Evolutionary conservation across 1,284 basidiomycete species (phyloP).

Genomic region (Athelia psychrophila): DNA sequence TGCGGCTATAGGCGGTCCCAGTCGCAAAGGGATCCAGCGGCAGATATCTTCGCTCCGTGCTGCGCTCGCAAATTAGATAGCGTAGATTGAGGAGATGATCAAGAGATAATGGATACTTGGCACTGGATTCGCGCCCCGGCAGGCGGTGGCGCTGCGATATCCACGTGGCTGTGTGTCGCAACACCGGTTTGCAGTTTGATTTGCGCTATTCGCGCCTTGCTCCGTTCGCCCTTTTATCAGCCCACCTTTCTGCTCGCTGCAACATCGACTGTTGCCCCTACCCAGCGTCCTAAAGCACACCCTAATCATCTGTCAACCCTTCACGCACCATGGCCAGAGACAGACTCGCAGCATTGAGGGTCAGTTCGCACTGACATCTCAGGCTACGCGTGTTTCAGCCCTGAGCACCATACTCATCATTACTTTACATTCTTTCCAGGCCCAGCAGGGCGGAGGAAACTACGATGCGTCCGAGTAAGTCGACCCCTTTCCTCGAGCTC

Average conservation of each 20-base stretch:
- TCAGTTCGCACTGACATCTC: slow-evolving; percentile 37
- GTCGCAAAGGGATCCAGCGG: slow-evolving; percentile 79
- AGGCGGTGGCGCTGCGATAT: too few relatives aligned
- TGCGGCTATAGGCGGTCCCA: slow-evolving; percentile 91
- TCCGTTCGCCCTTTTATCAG: too few relatives aligned
- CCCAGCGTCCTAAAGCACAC: slow-evolving; percentile 3
- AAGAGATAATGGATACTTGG: too few relatives aligned
- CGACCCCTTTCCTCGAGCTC: not conserved
- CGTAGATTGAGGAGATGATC: slow-evolving; percentile 2
- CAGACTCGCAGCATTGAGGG: slow-evolving; percentile 81
- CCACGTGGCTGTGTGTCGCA: too few relatives aligned
- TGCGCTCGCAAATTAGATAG: slow-evolving; percentile 32
- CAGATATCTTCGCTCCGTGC: slow-evolving; percentile 76
- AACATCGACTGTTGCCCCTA: not conserved
- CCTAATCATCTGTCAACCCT: not conserved
- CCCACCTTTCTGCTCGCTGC: not conserved
- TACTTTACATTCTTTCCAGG: slow-evolving; percentile 36
- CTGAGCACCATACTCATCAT: not conserved
- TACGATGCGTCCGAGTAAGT: slow-evolving; percentile 52
- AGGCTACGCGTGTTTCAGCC: not conserved
- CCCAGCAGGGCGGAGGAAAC: slow-evolving; percentile 61
- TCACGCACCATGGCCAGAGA: slow-evolving; percentile 66
- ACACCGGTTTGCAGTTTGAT: too few relatives aligned
- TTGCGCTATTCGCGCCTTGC: too few relatives aligned
- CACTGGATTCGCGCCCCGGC: too few relatives aligned